Evolutionary conservation across 208 protist genomes (phyloP).

Genomic region (Novymonas esmeraldas): DNA sequence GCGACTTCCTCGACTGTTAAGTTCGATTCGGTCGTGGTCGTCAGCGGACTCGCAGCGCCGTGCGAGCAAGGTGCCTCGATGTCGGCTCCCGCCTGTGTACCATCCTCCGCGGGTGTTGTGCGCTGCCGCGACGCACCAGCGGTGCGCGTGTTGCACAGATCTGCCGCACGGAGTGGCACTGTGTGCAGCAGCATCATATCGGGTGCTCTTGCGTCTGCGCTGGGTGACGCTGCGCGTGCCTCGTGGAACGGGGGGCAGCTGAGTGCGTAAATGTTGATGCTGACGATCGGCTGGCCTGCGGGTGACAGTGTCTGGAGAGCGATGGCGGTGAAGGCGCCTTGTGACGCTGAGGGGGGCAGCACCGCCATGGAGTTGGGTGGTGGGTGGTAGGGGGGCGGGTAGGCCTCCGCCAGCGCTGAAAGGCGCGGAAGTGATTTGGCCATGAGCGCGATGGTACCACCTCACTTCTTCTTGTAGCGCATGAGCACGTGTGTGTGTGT

Average conservation of each 20-base stretch:
- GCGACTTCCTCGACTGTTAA: constrained; percentile 7
- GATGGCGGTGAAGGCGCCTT: constrained; percentile 8
- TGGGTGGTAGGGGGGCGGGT: background rate
- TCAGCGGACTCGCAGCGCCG: background rate
- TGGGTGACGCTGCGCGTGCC: background rate
- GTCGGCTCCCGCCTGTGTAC: background rate
- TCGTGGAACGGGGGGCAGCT: background rate
- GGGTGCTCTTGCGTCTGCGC: background rate
- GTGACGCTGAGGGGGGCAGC: constrained; percentile 2
- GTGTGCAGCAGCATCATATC: constrained; percentile 37
- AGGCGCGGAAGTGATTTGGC: constrained; percentile 12
- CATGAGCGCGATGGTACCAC: background rate
- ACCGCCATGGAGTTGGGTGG: constrained; percentile 15
- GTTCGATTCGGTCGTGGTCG: background rate
- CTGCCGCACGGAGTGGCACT: background rate
- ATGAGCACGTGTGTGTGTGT: background rate
- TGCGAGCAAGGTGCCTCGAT: background rate
- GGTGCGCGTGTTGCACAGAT: too few relatives aligned
- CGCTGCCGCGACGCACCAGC: too few relatives aligned
- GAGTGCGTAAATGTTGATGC: constrained; percentile 1
- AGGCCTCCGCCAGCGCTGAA: constrained; percentile 15
- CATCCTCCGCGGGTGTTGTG: too few relatives aligned
- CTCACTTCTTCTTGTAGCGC: background rate
- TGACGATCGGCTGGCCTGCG: background rate
- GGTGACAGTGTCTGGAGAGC: background rate